Evolutionary conservation across 768 basidiomycete genomes (phyloP), one percentile per base, ranked within the genome.

Genomic region (Boletus sp.): DNA sequence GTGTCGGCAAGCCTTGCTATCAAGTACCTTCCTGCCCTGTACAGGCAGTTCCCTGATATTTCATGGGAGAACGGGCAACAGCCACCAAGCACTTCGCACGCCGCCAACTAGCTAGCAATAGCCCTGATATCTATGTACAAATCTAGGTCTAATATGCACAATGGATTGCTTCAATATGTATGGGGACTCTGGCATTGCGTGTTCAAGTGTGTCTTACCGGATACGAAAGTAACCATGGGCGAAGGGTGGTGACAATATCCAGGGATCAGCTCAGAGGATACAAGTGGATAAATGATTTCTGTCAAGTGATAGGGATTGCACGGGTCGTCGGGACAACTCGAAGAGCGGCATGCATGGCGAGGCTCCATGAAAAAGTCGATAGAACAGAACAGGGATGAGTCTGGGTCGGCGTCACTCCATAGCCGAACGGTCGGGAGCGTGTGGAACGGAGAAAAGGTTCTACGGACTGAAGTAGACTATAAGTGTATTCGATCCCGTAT

Each of bases 1-100:
- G 46, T 69, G 19, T 60, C 59, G 30, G 47, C 64, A 21, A 40
- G 37, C 32, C 25, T 66, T 4, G 61, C 45, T 33, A 9, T 54
- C 32, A 5, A n/a, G 3, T 48, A 48, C 8, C 51, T 59, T 23
- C 58, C 58, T 14, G 30, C 4, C 3, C 32, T 59, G 3, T 37
- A 60, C 6, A 3, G 21, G 5, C 6, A 17, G 3, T 54, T 59
- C 2, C 1, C 11, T 17, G 32, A 23, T 0, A 6, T 47, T 35
- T 33, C 32, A 8, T 45, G 30, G 44, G 44, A 13, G 11, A 11
- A 6, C 1, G 17, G 2, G 19, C 3, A 10, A 34, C 15, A 7
- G 11, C 23, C 38, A 23, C 21, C 15, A 17, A 8, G 23, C 15
- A 5, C 8, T 13, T n/a, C 14, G 21, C 6, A 9, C 34, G n/a